phyloP scores from a whole-genome alignment of 2,329 filamentous ascomycete species.

The Blastomyces parvus region DNA sequence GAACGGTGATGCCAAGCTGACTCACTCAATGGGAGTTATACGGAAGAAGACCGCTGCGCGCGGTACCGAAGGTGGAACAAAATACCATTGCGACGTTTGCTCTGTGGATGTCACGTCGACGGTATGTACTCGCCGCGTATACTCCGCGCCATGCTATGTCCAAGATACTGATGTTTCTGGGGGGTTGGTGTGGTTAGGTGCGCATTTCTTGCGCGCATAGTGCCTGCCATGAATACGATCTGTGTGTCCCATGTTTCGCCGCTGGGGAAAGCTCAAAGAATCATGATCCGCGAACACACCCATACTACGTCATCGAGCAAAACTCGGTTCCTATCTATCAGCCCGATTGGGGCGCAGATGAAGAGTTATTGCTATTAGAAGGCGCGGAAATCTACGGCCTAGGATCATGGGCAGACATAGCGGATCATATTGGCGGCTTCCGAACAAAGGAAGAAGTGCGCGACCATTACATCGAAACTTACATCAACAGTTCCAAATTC shows the following conservation, averaged over 20 bases:
- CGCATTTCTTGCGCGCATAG: conserved; percentile 84
- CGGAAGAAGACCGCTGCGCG: conserved; percentile 85
- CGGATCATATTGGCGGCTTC: conserved; percentile 94
- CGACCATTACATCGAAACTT: conserved; percentile 85
- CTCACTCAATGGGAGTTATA: conserved; percentile 69
- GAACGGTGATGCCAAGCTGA: neutral
- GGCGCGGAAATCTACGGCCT: conserved; percentile 93
- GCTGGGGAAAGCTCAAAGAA: conserved; percentile 69
- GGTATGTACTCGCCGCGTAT: conserved; percentile 46
- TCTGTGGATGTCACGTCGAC: conserved; percentile 95
- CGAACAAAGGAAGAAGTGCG: conserved; percentile 90
- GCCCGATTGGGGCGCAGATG: conserved; percentile 91
- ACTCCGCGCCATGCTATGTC: neutral
- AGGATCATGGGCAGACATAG: conserved; percentile 95
- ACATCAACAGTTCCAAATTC: conserved; percentile 72
- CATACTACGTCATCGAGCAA: conserved; percentile 91
- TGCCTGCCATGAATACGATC: conserved; percentile 84
- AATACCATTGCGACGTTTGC: conserved; percentile 96
- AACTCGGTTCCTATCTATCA: conserved; percentile 97
- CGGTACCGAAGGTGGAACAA: conserved; percentile 78
- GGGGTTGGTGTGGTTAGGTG: conserved; percentile 48
- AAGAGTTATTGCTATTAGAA: conserved; percentile 86
- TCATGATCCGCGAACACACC: conserved; percentile 77
- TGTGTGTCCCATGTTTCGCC: conserved; percentile 91
- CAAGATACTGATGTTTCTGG: conserved; percentile 1